A percentile compares a stretch with the other conserved stretches of the same genome.
Conservation (phyloP, 352 stramenopile genomes). For the Elongisporangium prolatum region DNA sequence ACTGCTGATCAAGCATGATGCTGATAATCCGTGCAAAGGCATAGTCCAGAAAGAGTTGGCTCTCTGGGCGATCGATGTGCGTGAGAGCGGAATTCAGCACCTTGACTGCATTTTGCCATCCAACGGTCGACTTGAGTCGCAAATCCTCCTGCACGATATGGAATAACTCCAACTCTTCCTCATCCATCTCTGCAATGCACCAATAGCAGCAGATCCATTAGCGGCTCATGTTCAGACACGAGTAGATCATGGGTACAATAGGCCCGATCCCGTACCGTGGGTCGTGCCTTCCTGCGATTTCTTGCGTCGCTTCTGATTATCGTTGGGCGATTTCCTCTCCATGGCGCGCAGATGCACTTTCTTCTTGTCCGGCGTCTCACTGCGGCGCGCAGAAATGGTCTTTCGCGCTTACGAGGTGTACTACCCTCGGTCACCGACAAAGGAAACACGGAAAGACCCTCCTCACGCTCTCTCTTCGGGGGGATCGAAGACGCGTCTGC, state of each 20-base stretch:
- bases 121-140: conserved; percentile 85
- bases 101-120: conserved; percentile 87
- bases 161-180: conserved; percentile 83
- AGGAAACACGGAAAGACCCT: not conserved
- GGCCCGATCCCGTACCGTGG: conserved; percentile 9
- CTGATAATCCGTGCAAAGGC: conserved; percentile 79
- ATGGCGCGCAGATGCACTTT: conserved; percentile 59
- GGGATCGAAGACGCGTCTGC: not conserved
- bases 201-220: not conserved
- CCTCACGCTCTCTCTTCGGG: not conserved
- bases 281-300: conserved; percentile 48
- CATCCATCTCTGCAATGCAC: conserved; percentile 54
- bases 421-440: not conserved
- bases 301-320: conserved; percentile 62
- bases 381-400: not conserved
- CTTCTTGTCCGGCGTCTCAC: conserved; percentile 26
- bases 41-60: conserved; percentile 70
- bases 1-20: conserved; percentile 91
- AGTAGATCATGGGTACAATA: not conserved
- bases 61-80: conserved; percentile 68
- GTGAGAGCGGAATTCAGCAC: conserved; percentile 69
- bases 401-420: not conserved
- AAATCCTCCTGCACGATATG: conserved; percentile 82
- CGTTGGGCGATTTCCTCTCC: conserved; percentile 37
- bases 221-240: not conserved